Base-by-base conservation (phyloP, 2,329 filamentous ascomycete genomes). In the Plectosphaerella cucumerina region DNA sequence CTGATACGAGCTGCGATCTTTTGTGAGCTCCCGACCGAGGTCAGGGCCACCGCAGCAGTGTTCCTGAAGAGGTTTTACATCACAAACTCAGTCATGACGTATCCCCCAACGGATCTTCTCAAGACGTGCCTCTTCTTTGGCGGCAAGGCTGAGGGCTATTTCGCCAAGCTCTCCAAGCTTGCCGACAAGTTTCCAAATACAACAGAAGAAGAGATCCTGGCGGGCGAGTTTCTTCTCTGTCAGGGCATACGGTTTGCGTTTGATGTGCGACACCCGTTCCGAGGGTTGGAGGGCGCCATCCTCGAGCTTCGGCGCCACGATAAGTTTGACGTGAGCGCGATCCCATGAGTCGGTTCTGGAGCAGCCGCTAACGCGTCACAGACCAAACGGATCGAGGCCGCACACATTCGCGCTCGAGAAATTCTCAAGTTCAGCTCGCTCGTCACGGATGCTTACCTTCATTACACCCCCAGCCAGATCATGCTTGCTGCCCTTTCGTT, bases 61-160 rank as follows among this genome's bases (percentile, higher is more conserved):
- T 97, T 95, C 66, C 80, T 99, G 53, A 88, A 90, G 50, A 88
- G 94, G 52, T 97, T 99, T 78, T 99, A 97, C 73, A 81, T 96
- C 35, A 93, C 89, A 63, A 96, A 97, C 71, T 95, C 89, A 39
- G 84, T 92, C 62, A 96, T 97, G 89, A 96, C 92, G 26, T 97
- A 99, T 66, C 89, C 93, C 55, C 93, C 92, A 0, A 88, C 89
- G 55, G 86, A 90, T 56, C 88, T 97, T 58, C 85, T 96, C 65
- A 90, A 92, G 64, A 94, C 91, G 26, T 90, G 89, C 34, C 80
- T 99, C 50, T 97, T 95, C 75, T 89, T 99, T 57, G 91, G 91
- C 10, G 91, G 87, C 62, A 99, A 99, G 72, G 90, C 90, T 5
- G 93, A 99, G 64, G 90, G 90, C 53, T 82, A 85, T 65, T 92